Evolutionary conservation across 2,329 filamentous ascomycete genomes (phyloP).

Genomic region (Davidsoniella virescens): DNA sequence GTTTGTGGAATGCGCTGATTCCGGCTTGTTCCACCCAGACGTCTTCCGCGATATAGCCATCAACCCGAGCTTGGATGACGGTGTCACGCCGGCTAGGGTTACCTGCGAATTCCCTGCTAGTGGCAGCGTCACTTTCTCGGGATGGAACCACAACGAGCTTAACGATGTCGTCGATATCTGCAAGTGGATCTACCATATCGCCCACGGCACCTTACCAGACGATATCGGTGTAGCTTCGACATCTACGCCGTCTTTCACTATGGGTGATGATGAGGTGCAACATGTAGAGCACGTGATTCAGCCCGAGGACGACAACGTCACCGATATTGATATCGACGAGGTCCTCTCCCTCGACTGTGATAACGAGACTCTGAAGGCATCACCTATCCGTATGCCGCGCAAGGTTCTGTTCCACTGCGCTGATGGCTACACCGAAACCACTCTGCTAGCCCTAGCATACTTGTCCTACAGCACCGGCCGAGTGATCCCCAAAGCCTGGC

Average conservation of each 20-base stretch:
- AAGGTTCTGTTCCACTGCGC: constrained; percentile 83
- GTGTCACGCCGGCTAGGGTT: not conserved
- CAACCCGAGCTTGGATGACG: constrained; percentile 1
- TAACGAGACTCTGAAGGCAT: constrained; percentile 11
- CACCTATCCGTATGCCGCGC: constrained; percentile 26
- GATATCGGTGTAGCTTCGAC: no score
- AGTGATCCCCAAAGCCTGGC: constrained; percentile 71
- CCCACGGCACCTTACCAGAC: constrained; percentile 41
- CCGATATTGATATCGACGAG: constrained; percentile 27
- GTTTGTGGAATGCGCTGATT: constrained; percentile 75
- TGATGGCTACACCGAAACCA: constrained; percentile 92
- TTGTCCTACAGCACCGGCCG: constrained; percentile 79
- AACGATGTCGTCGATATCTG: constrained; percentile 76
- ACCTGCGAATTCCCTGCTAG: constrained; percentile 75
- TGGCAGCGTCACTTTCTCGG: constrained; percentile 75
- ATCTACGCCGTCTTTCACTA: no score
- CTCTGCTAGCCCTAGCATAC: constrained; percentile 77
- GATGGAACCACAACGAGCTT: constrained; percentile 66
- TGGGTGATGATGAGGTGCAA: constrained; percentile 18
- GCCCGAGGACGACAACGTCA: constrained; percentile 7
- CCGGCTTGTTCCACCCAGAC: constrained; percentile 59
- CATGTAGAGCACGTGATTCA: constrained; percentile 14
- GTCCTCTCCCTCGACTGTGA: constrained; percentile 20
- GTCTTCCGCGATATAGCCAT: constrained; percentile 45
- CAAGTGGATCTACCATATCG: constrained; percentile 75